A percentile compares a stretch with the other conserved stretches of the same genome.
These are phyloP conservation scores for Suhomyces sp. DNA, from an alignment of 805 yeast genomes.

Conservation along the genomic window DNA sequence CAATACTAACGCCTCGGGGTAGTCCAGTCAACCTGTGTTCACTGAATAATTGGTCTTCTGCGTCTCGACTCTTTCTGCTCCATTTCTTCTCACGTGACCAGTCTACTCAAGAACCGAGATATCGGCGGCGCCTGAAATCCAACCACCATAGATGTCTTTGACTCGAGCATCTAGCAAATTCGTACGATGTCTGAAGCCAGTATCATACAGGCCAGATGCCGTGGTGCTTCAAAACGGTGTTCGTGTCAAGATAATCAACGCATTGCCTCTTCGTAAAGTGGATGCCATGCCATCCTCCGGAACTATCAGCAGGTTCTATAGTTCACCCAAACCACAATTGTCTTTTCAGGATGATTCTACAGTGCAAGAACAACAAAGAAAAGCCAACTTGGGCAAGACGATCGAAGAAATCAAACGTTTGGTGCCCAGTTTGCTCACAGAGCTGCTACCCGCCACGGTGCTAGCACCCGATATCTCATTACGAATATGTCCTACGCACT, in stretches of 20 bases:
- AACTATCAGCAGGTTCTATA: conserved; percentile 1
- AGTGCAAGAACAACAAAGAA: conserved; percentile 23
- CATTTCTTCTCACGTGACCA: neutral
- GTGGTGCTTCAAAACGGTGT: neutral
- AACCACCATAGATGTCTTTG: conserved; percentile 1
- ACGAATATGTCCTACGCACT: conserved; percentile 54
- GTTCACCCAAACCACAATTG: neutral
- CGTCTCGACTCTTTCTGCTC: too few species aligned
- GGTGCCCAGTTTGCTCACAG: conserved; percentile 51
- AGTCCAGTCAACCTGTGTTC: too few species aligned
- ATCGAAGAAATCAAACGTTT: conserved; percentile 45
- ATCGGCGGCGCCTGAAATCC: neutral
- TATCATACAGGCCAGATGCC: neutral
- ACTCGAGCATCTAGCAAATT: neutral
- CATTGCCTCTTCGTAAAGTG: neutral
- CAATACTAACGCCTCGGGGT: too few species aligned
- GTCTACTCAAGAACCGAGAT: neutral
- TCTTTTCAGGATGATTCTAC: neutral
- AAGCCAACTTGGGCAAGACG: conserved; percentile 55
- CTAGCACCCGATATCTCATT: conserved; percentile 49
- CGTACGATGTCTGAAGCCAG: neutral
- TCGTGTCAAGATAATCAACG: neutral
- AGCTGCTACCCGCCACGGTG: conserved; percentile 41
- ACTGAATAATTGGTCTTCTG: too few species aligned
- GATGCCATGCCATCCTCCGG: neutral